Percentiles rank a stretch among this genome's conserved stretches.
These are phyloP conservation scores for Leptodermis oblonga DNA, from an alignment of 257 asterid genomes.

Conservation along the genomic window DNA sequence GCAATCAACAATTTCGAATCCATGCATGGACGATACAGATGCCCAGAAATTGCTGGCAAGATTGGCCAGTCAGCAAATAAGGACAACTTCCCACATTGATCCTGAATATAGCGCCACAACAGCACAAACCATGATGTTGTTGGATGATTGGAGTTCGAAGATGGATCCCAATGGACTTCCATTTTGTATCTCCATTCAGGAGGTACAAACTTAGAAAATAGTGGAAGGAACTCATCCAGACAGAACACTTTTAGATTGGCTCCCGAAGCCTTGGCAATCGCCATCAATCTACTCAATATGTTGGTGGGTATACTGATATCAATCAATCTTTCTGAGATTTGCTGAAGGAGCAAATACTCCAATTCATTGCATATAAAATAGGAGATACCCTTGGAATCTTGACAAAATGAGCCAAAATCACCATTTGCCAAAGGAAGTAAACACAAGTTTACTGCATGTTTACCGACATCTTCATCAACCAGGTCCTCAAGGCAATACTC, in stretches of 20 bases:
- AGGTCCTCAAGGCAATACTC: slow-evolving; percentile 96
- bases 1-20: slow-evolving; percentile 55
- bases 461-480: slow-evolving; percentile 74
- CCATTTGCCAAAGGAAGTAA: slow-evolving; percentile 93
- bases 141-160: slow-evolving; percentile 57
- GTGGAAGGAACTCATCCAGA: slow-evolving; percentile 47
- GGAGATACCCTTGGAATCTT: slow-evolving; percentile 43
- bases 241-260: slow-evolving; percentile 64
- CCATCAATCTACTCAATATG: slow-evolving; percentile 52
- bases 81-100: slow-evolving; percentile 60
- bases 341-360: slow-evolving; percentile 72
- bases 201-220: slow-evolving; percentile 65
- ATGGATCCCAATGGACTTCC: slow-evolving; percentile 69
- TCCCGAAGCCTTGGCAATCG: slow-evolving; percentile 74
- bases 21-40: slow-evolving; percentile 62
- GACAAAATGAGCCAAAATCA: slow-evolving; percentile 65
- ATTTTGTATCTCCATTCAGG: slow-evolving; percentile 70
- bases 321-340: slow-evolving; percentile 55
- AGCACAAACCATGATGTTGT: slow-evolving; percentile 64
- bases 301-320: slow-evolving; percentile 62
- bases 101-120: slow-evolving; percentile 76
- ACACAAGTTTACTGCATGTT: slow-evolving; percentile 49
- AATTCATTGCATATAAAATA: slow-evolving; percentile 78
- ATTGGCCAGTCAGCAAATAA: slow-evolving; percentile 92
- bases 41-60: slow-evolving; percentile 71